Base-by-base conservation (phyloP, 176 grass and related monocot species). In the Paspalum vaginatum region DNA sequence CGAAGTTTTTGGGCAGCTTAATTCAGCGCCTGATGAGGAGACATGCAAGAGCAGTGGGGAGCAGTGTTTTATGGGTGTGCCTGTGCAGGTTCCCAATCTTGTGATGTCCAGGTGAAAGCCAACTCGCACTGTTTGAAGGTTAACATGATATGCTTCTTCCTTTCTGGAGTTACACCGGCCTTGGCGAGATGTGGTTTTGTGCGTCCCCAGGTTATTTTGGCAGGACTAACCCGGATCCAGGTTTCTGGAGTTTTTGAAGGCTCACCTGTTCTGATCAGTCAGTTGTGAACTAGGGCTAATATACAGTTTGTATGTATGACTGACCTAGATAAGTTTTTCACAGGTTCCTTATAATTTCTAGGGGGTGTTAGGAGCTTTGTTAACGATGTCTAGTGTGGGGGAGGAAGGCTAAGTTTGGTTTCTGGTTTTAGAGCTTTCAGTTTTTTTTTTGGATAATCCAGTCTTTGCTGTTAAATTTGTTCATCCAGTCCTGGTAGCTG, bases 51-150 rank as follows among this genome's bases (percentile, higher is more conserved):
- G 61, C 55, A 91, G 66, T 8, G 69, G 88, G 22, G 88, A 94
- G 9, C 78, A 84, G 21, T 53, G 80, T 57, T 98, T 89, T 60
- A 84, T 84, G 25, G 76, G 83, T 42, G 61, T 76, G 0, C 56
- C 81, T 14, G 55, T 82, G 59, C 76, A 80, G 32, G 60, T 84
- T 50, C 77, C 90, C 65, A 98, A 84, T 82, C 68, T 98, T 78
- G 86, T 98, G 76, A 91, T 98, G 86, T 94, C 92, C 42, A 89
- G 83, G 81, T 94, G 85, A 86, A 79, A 65, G 13, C 20, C 43
- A n/a, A 64, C 6, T 74, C 63, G 8, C 38, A 52, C 40, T 21
- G 54, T 67, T 74, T 12, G 74, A 67, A 22, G 6, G 17, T 48
- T 80, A 72, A 61, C 68, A 61, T 68, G 69, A 60, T 67, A 45